Base-by-base conservation (phyloP, 179 eudicot genomes). In the Beta corolliflora region DNA sequence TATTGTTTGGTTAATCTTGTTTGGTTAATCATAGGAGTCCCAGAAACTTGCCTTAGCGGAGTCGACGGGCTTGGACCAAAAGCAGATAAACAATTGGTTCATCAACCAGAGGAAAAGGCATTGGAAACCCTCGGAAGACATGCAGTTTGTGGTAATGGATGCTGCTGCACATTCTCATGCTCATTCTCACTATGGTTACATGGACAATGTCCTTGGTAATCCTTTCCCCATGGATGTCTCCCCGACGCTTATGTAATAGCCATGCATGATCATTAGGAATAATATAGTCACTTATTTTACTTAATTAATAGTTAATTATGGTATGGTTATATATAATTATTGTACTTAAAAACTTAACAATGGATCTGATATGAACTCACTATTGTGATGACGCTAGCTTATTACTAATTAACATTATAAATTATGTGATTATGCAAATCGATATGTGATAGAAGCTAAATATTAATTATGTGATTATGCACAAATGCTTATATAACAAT, bases 61-160 rank as follows among this genome's bases (percentile, higher is more conserved):
- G 55, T 83, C 94, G 0, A 95, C 99, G 0, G 99, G 99, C 11
- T 81, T 95, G 65, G 99, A 95, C 73, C 98, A 91, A 80, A 95
- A 95, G 89, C 98, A 95, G 77, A 95, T 95, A 83, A 93, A 93
- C 91, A 93, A 93, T 79, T 93, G 97, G 97, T 93, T 93, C 81
- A 93, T 93, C 67, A 93, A 95, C 86, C 99, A 95, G 55, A 89
- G 99, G 83, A 95, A 95, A 76, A 77, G 99, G 56, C 98, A 95
- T 79, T 95, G 99, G 99, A 95, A 95, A 82, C 99, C 99, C 4
- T 91, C 98, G 0, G 99, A 95, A 63, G 99, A 94, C 82, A 92
- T 94, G 98, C 97, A 92, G 79, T 92, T 91, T 69, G 91, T 94
- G 65, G 95, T 92, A 31, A 94, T 94, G 95, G 98, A 94, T 59